Conservation (phyloP, 2,329 filamentous ascomycete genomes). For the Parastagonospora avenae region DNA sequence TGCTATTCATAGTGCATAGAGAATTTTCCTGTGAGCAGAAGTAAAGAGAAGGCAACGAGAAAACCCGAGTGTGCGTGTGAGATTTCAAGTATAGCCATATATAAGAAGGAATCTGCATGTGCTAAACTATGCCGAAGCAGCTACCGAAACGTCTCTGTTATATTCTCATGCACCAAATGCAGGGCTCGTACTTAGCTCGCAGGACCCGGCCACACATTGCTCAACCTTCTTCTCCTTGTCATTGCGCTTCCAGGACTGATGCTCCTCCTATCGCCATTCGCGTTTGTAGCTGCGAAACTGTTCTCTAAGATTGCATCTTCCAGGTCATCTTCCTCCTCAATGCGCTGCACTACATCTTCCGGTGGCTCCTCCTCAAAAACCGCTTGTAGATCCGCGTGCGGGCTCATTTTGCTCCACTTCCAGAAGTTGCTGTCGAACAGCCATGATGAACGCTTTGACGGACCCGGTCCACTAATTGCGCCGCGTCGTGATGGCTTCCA, state of each 20-base stretch:
- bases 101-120: too few relatives aligned
- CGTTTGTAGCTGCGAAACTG: slow-evolving; percentile 36
- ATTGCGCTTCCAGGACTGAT: slow-evolving; percentile 39
- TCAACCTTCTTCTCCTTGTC: slow-evolving; percentile 40
- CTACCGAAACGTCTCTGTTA: too few relatives aligned
- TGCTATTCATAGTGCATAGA: too few relatives aligned
- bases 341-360: slow-evolving; percentile 54
- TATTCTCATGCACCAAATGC: background rate
- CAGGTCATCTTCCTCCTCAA: slow-evolving; percentile 57
- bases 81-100: too few relatives aligned
- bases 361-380: slow-evolving; percentile 76
- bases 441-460: slow-evolving; percentile 49
- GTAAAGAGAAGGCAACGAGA: background rate
- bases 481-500: slow-evolving; percentile 59
- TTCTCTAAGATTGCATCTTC: slow-evolving; percentile 52
- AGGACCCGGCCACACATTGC: slow-evolving; percentile 42
- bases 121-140: too few relatives aligned
- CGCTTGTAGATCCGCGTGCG: slow-evolving; percentile 72
- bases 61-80: background rate
- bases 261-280: slow-evolving; percentile 25
- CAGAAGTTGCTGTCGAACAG: slow-evolving; percentile 50
- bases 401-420: slow-evolving; percentile 68
- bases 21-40: too few relatives aligned
- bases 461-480: slow-evolving; percentile 35
- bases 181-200: background rate